Percentiles rank a stretch among this genome's conserved stretches.
These are phyloP conservation scores for Gentiana dahurica DNA, from an alignment of 257 asterid genomes.

Conservation along the genomic window DNA sequence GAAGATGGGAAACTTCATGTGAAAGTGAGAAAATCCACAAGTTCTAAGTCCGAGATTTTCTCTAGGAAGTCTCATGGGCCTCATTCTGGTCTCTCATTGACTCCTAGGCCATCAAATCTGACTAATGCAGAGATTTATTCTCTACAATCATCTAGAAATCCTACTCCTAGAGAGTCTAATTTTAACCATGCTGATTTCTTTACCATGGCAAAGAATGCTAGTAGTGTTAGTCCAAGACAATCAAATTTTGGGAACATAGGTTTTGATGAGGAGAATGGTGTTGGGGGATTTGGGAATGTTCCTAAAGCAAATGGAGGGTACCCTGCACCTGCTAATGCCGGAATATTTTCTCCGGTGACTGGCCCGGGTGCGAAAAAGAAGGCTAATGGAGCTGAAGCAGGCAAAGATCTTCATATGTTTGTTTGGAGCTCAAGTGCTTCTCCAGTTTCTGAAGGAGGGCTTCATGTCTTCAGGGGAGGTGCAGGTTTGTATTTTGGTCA, in stretches of 20 bases:
- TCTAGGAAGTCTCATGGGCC: conserved; percentile 33
- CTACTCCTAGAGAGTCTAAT: conserved; percentile 43
- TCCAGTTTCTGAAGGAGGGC: conserved; percentile 93
- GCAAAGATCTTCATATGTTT: conserved; percentile 94
- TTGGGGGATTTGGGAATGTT: conserved; percentile 29
- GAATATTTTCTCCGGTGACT: conserved; percentile 71
- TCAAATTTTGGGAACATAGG: conserved; percentile 30
- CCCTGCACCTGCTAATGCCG: conserved; percentile 70
- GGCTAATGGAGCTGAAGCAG: conserved; percentile 46
- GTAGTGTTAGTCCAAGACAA: conserved; percentile 32
- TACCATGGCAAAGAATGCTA: conserved; percentile 31
- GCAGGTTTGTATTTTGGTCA: conserved; percentile 29
- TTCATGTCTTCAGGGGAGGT: conserved; percentile 89
- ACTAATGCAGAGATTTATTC: conserved; percentile 45
- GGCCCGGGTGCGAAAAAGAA: conserved; percentile 55
- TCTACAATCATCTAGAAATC: conserved; percentile 41
- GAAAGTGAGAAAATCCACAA: conserved; percentile 34
- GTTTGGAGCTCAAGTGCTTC: conserved; percentile 99
- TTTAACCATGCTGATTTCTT: conserved; percentile 39
- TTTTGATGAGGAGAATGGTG: conserved; percentile 34
- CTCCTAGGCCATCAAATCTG: conserved; percentile 40
- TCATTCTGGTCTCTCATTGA: conserved; percentile 33
- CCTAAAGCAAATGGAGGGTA: conserved; percentile 49
- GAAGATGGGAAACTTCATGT: conserved; percentile 47
- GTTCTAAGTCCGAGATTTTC: conserved; percentile 39